These are phyloP conservation scores for Agroathelia rolfsii DNA, from an alignment of 1,284 basidiomycete species.

Conservation along the genomic window DNA sequence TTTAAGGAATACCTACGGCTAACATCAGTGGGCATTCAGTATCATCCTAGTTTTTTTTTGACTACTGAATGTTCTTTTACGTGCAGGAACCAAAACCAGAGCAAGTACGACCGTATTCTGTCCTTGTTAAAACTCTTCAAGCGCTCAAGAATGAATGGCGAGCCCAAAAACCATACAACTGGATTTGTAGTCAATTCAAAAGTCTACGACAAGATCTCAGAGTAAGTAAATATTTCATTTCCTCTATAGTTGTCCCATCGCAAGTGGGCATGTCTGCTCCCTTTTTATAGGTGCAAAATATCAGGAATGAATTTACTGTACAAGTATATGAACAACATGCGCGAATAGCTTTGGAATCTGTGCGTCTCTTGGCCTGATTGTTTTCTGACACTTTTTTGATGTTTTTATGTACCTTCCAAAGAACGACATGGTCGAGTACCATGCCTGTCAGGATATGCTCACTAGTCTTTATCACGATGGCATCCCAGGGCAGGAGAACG, in stretches of 20 bases:
- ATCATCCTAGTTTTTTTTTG: slow-evolving; percentile 7
- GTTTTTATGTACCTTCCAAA: slow-evolving; percentile 23
- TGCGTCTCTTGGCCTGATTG: slow-evolving; percentile 28
- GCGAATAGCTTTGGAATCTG: slow-evolving; percentile 90
- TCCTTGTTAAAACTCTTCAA: slow-evolving; percentile 79
- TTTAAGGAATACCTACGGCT: slow-evolving; percentile 96
- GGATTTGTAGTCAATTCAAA: slow-evolving; percentile 98
- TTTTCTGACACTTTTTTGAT: slow-evolving; percentile 10
- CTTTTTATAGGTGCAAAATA: slow-evolving; percentile 81
- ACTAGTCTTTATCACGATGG: slow-evolving; percentile 89
- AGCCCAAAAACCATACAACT: slow-evolving; percentile 77
- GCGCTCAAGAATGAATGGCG: slow-evolving; percentile 89
- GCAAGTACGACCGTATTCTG: slow-evolving; percentile 81
- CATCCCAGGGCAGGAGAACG: slow-evolving; percentile 82
- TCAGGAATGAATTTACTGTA: slow-evolving; percentile 98
- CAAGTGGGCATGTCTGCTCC: slow-evolving; percentile 13
- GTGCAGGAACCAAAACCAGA: slow-evolving; percentile 87
- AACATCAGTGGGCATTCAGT: slow-evolving; percentile 62
- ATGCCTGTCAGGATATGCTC: slow-evolving; percentile 92
- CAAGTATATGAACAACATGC: slow-evolving; percentile 98
- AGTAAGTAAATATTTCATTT: slow-evolving; percentile 44
- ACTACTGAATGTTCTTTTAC: slow-evolving; percentile 6
- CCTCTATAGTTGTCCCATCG: slow-evolving; percentile 10
- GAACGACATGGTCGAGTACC: slow-evolving; percentile 98
- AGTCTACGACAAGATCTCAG: slow-evolving; percentile 95